phyloP scores from a whole-genome alignment of 2,329 filamentous ascomycete genomes.

The Aspergillus melleus region DNA sequence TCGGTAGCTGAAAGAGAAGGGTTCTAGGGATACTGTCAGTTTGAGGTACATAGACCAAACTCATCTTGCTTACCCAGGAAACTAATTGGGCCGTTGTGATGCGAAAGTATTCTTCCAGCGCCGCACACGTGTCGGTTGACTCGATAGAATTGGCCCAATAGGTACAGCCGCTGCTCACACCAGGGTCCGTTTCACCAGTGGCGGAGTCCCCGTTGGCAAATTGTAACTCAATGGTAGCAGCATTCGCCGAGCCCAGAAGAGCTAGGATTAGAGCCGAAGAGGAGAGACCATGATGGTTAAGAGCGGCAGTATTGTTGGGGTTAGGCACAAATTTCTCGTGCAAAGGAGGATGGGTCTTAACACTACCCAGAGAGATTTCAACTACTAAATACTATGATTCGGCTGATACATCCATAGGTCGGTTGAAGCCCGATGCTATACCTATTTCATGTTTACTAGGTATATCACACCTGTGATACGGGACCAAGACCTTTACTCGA shows the following conservation, averaged over 20 bases:
- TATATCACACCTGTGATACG: not conserved
- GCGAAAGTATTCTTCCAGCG: constrained; percentile 7
- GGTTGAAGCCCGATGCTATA: not conserved
- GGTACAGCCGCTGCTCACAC: constrained; percentile 4
- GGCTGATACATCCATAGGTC: not conserved
- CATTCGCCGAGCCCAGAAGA: not conserved
- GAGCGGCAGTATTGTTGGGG: not conserved
- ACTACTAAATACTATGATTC: not conserved
- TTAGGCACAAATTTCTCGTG: too few relatives aligned
- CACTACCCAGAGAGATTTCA: not conserved
- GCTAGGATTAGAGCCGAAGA: not conserved
- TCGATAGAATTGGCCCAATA: constrained; percentile 14
- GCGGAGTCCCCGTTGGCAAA: constrained; percentile 4
- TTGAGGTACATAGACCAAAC: not conserved
- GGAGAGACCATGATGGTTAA: not conserved
- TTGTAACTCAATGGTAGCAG: not conserved
- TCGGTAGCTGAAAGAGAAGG: constrained; percentile 3
- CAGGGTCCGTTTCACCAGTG: constrained; percentile 10
- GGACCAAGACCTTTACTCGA: not conserved
- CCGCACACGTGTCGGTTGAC: constrained; percentile 9
- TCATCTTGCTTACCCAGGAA: constrained; percentile 6
- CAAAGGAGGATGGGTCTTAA: not conserved
- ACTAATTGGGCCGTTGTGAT: constrained; percentile 4
- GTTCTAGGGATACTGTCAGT: constrained; percentile 5
- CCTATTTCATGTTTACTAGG: too few relatives aligned